phyloP scores from a whole-genome alignment of 2,329 filamentous ascomycete genomes.

The Hymenoscyphus salicellus region DNA sequence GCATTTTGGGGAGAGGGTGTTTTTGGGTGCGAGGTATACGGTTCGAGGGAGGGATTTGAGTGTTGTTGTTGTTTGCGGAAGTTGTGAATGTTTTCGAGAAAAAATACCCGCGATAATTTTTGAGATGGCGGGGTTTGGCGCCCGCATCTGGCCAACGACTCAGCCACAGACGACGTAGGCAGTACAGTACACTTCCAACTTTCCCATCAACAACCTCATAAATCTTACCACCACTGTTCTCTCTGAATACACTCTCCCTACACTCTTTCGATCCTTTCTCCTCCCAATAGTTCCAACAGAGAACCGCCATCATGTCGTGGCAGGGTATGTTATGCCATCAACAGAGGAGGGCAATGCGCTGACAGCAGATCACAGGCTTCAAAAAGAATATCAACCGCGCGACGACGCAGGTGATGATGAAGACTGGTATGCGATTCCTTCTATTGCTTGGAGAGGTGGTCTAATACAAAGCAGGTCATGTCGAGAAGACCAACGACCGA shows the following conservation, averaged over 20 bases:
- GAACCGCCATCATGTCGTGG: constrained; percentile 45
- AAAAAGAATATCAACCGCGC: constrained; percentile 98
- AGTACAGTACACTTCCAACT: constrained; percentile 8
- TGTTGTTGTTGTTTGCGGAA: not conserved
- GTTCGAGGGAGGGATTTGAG: not conserved
- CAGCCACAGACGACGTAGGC: constrained; percentile 14
- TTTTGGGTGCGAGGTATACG: not conserved
- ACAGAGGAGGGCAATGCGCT: constrained; percentile 16
- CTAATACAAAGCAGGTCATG: constrained; percentile 62
- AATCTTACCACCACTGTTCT: not conserved
- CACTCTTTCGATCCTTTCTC: not conserved
- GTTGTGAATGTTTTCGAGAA: constrained; percentile 1
- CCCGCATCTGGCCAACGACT: constrained; percentile 2
- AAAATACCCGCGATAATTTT: no score
- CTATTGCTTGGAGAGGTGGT: not conserved
- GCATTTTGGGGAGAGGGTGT: constrained; percentile 28
- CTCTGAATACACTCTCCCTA: not conserved
- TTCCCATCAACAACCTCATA: constrained; percentile 10
- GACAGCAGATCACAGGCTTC: constrained; percentile 57
- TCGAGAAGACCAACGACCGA: constrained; percentile 96
- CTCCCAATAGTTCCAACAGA: not conserved
- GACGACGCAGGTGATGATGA: constrained; percentile 99
- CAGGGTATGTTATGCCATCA: constrained; percentile 40
- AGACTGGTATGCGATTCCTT: constrained; percentile 65
- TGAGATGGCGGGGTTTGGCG: constrained; percentile 13